Evolutionary conservation across 23 red algal genomes (phyloP), one percentile per base, ranked within the genome.

Genomic region (Gracilariopsis chorda): DNA sequence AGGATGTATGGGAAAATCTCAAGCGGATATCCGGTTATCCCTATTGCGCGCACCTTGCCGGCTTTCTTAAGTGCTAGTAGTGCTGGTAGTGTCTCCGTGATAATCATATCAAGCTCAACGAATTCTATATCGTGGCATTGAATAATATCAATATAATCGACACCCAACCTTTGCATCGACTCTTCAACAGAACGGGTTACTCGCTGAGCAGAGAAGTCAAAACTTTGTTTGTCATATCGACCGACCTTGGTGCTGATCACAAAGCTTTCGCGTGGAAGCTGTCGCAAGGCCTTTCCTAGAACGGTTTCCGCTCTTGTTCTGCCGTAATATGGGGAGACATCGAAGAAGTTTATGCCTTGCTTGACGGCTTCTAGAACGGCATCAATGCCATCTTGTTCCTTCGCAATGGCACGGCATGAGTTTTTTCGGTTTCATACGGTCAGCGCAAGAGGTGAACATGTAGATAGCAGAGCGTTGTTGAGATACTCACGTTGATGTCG

Each of bases 41-140:
- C 97, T 10, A 99, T 90, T 19, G 97, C 97, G 9, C 90, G 76
- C 52, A 96, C 77, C 49, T 95, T 88, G 14, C 94, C 94, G 20
- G 59, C 83, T 21, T 90, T 64, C 42, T 84, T 87, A 14, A 98
- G 64, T 28, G 84, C 17, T 17, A 60, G 23, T 43, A 98, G 45
- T 12, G 95, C 91, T 21, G 95, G 95, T 23, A 98, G 67, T 9
- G 95, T 94, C 60, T 98, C 90, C 21, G 58, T 64, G n/a, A 63
- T 77, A 25, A 98, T 84, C 56, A 88, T 77, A 68, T 95, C 92
- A 48, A 95, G 39, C 80, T 90, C 92, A 0, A 43, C 92, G 73
- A 99, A 99, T 84, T 99, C 97, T 25, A 99, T 93, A 64, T 99
- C 97, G 74, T 99, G 97, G 76, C 97, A 99, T 45, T 94, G 97